Conservation (phyloP, 2,329 filamentous ascomycete species). For the Aspergillus quadricinctus region DNA sequence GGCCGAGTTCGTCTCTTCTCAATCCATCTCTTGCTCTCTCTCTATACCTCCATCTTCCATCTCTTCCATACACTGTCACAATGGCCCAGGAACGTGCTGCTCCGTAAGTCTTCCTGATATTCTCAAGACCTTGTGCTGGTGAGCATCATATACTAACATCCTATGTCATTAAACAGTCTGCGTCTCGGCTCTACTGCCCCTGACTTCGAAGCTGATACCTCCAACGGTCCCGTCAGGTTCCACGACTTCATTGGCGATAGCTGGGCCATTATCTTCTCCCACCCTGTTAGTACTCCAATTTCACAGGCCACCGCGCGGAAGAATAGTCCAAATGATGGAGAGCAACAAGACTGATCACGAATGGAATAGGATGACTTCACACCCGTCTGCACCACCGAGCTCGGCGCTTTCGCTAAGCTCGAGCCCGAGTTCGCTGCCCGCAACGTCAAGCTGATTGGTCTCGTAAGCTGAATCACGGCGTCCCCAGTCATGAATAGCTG, state of each 20-base stretch:
- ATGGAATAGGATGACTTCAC: constrained; percentile 65
- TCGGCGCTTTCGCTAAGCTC: constrained; percentile 89
- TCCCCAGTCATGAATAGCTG: not conserved
- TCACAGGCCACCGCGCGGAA: not conserved
- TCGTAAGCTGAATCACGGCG: constrained; percentile 41
- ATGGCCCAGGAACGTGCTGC: constrained; percentile 42
- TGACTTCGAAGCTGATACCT: constrained; percentile 67
- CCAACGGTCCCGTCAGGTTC: constrained; percentile 63
- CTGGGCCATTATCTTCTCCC: constrained; percentile 68
- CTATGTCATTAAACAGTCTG: constrained; percentile 39
- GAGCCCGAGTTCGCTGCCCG: constrained; percentile 85
- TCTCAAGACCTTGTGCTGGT: not conserved
- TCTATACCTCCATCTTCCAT: not conserved
- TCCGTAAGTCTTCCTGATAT: constrained; percentile 32
- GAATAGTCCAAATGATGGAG: not conserved
- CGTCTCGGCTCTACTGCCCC: constrained; percentile 64
- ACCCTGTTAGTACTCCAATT: constrained; percentile 46
- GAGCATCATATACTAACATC: constrained; percentile 8
- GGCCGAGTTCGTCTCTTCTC: constrained; percentile 10
- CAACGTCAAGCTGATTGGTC: constrained; percentile 84
- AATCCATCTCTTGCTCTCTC: not conserved
- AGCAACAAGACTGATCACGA: not conserved
- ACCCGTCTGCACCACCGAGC: constrained; percentile 92
- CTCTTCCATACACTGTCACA: constrained; percentile 18
- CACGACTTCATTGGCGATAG: constrained; percentile 67